Percentiles rank a stretch among this genome's conserved stretches.
Evolutionary conservation across 2,329 filamentous ascomycete species (phyloP).

Genomic region (Monilinia fructigena): DNA sequence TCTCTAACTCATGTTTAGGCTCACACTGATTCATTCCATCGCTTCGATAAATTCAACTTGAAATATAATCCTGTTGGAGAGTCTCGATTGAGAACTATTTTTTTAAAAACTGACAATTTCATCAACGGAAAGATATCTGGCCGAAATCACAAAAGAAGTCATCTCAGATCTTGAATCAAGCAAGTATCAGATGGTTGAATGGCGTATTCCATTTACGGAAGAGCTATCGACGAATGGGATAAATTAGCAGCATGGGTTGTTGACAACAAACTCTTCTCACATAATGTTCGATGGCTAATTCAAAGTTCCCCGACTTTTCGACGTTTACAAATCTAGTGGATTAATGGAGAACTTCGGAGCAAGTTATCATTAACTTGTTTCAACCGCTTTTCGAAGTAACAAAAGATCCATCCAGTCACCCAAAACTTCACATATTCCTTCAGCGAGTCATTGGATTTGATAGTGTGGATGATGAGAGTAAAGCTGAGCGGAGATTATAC

Average conservation of each 20-base stretch:
- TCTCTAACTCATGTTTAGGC: slow-evolving; percentile 53
- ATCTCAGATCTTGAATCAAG: slow-evolving; percentile 96
- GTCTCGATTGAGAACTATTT: slow-evolving; percentile 93
- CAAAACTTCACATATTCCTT: slow-evolving; percentile 90
- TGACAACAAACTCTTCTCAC: slow-evolving; percentile 96
- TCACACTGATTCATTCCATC: slow-evolving; percentile 96
- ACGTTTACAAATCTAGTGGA: slow-evolving; percentile 88
- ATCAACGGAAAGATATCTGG: slow-evolving; percentile 90
- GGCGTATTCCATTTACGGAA: slow-evolving; percentile 98
- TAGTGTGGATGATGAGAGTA: slow-evolving; percentile 97
- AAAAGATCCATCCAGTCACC: slow-evolving; percentile 78
- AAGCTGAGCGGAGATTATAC: slow-evolving; percentile 89
- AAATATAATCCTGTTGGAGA: slow-evolving; percentile 99
- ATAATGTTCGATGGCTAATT: slow-evolving; percentile 95
- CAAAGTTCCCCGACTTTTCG: slow-evolving; percentile 94
- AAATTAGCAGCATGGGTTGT: slow-evolving; percentile 96
- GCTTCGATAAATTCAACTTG: slow-evolving; percentile 98
- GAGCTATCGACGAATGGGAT: slow-evolving; percentile 92
- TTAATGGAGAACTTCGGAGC: slow-evolving; percentile 88
- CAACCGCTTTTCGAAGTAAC: slow-evolving; percentile 94
- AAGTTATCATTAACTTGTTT: slow-evolving; percentile 89
- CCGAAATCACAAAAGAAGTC: slow-evolving; percentile 97
- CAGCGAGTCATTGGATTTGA: slow-evolving; percentile 96
- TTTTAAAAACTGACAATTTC: slow-evolving; percentile 97
- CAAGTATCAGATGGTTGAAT: slow-evolving; percentile 99